A percentile compares a stretch with the other conserved stretches of the same genome.
Evolutionary conservation across 2,329 filamentous ascomycete species (phyloP).

Genomic region (Endothia cerciana): DNA sequence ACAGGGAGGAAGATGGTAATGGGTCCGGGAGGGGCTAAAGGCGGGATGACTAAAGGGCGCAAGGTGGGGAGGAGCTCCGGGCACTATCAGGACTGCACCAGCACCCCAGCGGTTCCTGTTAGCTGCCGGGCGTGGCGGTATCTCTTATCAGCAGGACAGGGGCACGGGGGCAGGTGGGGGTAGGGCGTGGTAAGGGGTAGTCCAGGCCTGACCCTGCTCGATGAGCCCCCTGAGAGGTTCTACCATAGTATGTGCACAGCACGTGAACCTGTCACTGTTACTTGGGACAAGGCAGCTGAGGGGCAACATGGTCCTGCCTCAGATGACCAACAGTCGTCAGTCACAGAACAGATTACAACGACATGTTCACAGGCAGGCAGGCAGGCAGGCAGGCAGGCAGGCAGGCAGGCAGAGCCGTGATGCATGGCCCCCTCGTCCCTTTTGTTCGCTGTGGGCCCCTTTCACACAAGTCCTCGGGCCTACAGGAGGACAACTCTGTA

Average conservation of each 20-base stretch:
- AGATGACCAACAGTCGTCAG: not conserved
- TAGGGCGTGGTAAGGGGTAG: constrained; percentile 1
- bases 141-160: constrained; percentile 22
- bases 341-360: not conserved
- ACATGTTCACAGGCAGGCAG: not conserved
- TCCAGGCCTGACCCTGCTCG: constrained; percentile 6
- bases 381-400: no score
- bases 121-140: not conserved
- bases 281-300: not conserved
- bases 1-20: constrained; percentile 1
- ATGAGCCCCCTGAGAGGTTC: not conserved
- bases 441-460: not conserved
- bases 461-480: not conserved
- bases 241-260: not conserved
- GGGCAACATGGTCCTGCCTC: not conserved
- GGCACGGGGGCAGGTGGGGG: constrained; percentile 9
- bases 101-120: not conserved
- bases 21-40: not conserved
- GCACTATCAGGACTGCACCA: not conserved
- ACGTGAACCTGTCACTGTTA: constrained; percentile 1
- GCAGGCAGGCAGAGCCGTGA: not conserved
- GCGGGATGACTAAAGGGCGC: not conserved
- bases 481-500: no score
- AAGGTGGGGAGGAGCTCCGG: not conserved
- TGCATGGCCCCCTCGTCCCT: not conserved